phyloP scores from a whole-genome alignment of 257 asterid species.

The Nicotiana tabacum region DNA sequence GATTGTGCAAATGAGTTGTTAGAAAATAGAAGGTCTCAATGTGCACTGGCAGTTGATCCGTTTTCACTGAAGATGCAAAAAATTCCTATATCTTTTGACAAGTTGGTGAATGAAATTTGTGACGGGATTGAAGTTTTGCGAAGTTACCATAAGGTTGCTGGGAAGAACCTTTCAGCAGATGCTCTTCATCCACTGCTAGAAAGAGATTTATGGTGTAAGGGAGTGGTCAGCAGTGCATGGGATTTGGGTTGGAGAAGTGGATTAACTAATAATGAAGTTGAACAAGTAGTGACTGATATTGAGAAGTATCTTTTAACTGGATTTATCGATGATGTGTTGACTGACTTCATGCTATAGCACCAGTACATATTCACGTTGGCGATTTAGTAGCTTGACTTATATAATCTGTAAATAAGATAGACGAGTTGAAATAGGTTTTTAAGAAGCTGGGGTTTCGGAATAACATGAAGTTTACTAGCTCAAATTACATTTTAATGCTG shows the following conservation, averaged over 20 bases:
- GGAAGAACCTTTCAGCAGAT: conserved; percentile 16
- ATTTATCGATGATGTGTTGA: conserved; percentile 30
- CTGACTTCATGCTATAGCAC: conserved; percentile 12
- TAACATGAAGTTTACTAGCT: neutral
- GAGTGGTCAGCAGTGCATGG: conserved; percentile 29
- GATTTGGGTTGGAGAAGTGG: conserved; percentile 40
- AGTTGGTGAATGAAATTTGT: conserved; percentile 31
- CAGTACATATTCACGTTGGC: conserved; percentile 4
- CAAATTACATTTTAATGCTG: neutral
- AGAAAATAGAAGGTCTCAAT: conserved; percentile 26
- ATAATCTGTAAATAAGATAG: neutral
- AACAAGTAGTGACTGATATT: conserved; percentile 32
- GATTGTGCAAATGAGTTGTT: conserved; percentile 44
- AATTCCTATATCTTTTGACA: conserved; percentile 19
- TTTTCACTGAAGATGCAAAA: conserved; percentile 21
- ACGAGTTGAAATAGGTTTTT: neutral
- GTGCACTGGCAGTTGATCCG: conserved; percentile 9
- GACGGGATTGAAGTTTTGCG: conserved; percentile 35
- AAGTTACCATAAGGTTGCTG: conserved; percentile 12
- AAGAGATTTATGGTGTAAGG: conserved; percentile 35
- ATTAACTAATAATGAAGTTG: conserved; percentile 22
- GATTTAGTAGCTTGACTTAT: neutral
- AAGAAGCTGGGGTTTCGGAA: neutral
- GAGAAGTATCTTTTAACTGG: conserved; percentile 37
- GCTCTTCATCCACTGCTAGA: conserved; percentile 27